Percentiles rank a stretch among this genome's conserved stretches.
phyloP scores from a whole-genome alignment of 345 rosid species.

The Ricinus communis region DNA sequence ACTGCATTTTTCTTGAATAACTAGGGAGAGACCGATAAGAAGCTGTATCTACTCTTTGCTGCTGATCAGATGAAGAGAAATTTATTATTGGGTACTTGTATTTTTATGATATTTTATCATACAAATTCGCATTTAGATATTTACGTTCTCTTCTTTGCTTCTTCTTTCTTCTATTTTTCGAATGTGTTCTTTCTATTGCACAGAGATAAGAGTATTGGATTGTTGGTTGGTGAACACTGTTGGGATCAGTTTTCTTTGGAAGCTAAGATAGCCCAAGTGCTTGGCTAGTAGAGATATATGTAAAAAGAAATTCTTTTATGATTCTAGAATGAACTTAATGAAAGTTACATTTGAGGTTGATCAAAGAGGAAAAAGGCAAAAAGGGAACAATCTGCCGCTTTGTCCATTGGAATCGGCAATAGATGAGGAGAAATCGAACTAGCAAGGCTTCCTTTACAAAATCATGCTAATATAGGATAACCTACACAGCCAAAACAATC shows the following conservation, averaged over 20 bases:
- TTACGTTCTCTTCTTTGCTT: neutral
- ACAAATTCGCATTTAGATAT: slow-evolving; percentile 4
- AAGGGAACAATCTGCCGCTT: neutral
- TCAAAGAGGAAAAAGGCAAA: no score
- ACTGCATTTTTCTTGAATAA: slow-evolving; percentile 13
- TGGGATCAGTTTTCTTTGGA: neutral
- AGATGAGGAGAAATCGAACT: neutral
- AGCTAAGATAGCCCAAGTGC: neutral
- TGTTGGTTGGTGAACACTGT: neutral
- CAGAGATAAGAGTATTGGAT: neutral
- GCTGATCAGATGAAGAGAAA: slow-evolving; percentile 7
- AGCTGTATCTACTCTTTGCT: slow-evolving; percentile 3
- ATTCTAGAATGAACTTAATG: no score
- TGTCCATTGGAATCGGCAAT: neutral
- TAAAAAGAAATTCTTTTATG: no score
- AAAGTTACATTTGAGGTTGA: no score
- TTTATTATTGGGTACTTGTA: slow-evolving; percentile 5
- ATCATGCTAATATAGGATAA: neutral
- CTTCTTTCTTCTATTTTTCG: neutral
- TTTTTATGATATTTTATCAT: neutral
- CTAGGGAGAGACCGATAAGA: neutral
- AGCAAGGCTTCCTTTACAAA: neutral
- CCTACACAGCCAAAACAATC: neutral
- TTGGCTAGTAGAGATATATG: neutral
- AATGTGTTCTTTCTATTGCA: slow-evolving; percentile 1